phyloP scores from a whole-genome alignment of 768 basidiomycete genomes.

The Megacollybia marginata region DNA sequence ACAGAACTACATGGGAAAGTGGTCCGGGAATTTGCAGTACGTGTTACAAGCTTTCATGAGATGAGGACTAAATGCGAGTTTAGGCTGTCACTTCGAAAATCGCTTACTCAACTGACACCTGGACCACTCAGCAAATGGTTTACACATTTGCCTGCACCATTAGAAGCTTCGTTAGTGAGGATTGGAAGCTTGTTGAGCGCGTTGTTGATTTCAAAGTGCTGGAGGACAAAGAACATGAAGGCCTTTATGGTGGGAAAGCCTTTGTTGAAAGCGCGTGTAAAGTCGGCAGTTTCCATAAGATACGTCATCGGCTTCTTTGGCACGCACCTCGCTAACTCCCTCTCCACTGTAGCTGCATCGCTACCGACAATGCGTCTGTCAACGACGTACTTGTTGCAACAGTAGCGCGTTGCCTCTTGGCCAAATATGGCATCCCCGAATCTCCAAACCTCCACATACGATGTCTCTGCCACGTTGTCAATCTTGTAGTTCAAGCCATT shows the following conservation, averaged over 20 bases:
- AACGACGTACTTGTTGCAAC: neutral
- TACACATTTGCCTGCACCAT: neutral
- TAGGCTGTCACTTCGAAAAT: neutral
- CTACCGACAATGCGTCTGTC: neutral
- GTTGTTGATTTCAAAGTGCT: no score
- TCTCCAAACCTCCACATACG: neutral
- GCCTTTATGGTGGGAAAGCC: neutral
- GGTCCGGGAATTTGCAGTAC: neutral
- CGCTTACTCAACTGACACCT: neutral
- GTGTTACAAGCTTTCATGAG: neutral
- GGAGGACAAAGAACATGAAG: no score
- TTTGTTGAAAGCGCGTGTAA: neutral
- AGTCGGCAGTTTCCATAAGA: no score
- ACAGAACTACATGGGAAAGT: neutral
- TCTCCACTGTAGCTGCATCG: neutral
- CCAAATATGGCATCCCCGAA: neutral
- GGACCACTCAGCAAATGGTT: neutral
- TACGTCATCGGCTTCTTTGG: neutral
- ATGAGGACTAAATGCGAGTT: neutral
- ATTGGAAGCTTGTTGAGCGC: no score
- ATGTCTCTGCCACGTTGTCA: no score
- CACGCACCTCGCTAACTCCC: neutral
- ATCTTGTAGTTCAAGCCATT: neutral
- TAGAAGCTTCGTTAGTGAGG: neutral
- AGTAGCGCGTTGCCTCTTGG: neutral